phyloP scores from a whole-genome alignment of 176 grass and related monocot species.

The Phyllostachys edulis region DNA sequence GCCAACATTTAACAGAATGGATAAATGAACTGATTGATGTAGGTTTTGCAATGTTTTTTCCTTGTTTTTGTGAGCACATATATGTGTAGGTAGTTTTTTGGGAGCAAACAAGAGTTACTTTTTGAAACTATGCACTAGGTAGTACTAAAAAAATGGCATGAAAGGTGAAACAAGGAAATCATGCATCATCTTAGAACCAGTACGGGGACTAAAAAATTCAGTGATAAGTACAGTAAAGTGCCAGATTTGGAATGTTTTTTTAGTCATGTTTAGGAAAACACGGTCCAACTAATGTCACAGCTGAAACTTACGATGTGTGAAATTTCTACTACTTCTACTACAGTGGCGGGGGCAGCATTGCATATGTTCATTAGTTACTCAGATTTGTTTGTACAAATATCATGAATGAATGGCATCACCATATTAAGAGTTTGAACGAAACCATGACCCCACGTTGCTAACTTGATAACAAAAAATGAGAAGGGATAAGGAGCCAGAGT shows the following conservation, averaged over 20 bases:
- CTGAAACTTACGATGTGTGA: background rate
- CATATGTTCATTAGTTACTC: background rate
- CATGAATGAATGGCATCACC: background rate
- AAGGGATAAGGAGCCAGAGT: background rate
- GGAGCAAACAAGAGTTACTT: background rate
- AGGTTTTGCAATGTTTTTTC: background rate
- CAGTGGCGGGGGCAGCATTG: background rate
- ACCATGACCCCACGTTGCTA: background rate
- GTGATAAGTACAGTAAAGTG: background rate
- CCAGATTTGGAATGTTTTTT: background rate
- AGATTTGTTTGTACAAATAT: background rate
- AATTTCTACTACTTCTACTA: constrained; percentile 11
- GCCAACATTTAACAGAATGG: background rate
- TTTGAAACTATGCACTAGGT: background rate
- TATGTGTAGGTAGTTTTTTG: background rate
- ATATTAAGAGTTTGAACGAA: background rate
- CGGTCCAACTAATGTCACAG: background rate
- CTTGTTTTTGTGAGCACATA: background rate
- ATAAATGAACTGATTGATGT: background rate
- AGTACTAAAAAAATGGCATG: background rate
- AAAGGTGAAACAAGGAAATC: background rate
- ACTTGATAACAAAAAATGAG: background rate
- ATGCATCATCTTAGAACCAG: background rate
- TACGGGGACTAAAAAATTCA: background rate
- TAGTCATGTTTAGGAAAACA: background rate